Percentiles rank a stretch among this genome's conserved stretches.
Evolutionary conservation across 2,329 filamentous ascomycete species (phyloP).

Genomic region (Trichophyton mentagrophytes): DNA sequence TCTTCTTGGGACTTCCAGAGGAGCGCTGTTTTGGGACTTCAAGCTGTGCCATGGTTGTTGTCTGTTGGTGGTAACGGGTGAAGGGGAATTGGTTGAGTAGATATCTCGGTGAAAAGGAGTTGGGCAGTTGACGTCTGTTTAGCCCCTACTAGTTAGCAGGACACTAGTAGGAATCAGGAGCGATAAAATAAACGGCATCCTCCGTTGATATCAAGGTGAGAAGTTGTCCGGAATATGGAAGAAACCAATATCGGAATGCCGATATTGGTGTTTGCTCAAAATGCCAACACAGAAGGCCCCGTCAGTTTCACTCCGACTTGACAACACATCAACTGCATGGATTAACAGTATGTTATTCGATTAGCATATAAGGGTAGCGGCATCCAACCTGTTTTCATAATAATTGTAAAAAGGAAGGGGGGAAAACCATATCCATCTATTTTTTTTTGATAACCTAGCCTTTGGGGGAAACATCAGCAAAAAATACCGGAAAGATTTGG

Average conservation of each 20-base stretch:
- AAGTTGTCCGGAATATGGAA: not conserved
- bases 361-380: not conserved
- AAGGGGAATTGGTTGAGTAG: not conserved
- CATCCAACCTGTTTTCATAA: not conserved
- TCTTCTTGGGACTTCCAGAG: not conserved
- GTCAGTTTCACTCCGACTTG: not conserved
- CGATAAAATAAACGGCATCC: not conserved
- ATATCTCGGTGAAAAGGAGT: not conserved
- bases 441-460: not conserved
- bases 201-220: not conserved
- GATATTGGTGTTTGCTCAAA: slow-evolving; percentile 1
- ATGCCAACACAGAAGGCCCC: not conserved
- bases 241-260: not conserved
- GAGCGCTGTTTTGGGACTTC: not conserved
- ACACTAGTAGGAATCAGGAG: not conserved
- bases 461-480: not conserved
- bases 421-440: not conserved
- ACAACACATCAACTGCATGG: not conserved
- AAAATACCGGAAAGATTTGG: not conserved
- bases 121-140: not conserved
- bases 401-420: not conserved
- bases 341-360: not conserved
- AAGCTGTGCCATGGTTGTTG: not conserved
- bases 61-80: not conserved
- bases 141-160: not conserved